Percentiles rank a stretch among this genome's conserved stretches.
phyloP scores from a whole-genome alignment of 805 yeast species.

The Schwanniomyces pseudopolymorphus region DNA sequence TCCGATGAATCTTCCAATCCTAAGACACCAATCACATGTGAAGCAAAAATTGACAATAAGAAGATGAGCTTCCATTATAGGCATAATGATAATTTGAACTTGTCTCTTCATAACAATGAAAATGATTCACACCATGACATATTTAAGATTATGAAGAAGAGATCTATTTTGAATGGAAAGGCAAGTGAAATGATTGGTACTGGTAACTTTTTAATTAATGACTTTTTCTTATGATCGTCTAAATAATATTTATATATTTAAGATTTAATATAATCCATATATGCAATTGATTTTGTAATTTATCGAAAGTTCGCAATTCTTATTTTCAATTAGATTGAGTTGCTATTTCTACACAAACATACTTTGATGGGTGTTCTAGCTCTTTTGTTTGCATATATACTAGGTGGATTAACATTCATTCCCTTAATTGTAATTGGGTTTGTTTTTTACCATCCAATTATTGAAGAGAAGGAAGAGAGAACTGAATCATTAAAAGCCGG shows the following conservation, averaged over 20 bases:
- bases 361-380: slow-evolving; percentile 9
- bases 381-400: slow-evolving; percentile 51
- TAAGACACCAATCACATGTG: slow-evolving; percentile 8
- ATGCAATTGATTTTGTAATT: background rate
- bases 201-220: slow-evolving; percentile 41
- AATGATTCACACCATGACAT: slow-evolving; percentile 23
- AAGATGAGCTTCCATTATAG: slow-evolving; percentile 40
- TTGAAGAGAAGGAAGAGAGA: slow-evolving; percentile 18
- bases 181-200: slow-evolving; percentile 46
- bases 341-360: background rate
- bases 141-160: slow-evolving; percentile 32
- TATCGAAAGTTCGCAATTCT: background rate
- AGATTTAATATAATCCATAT: background rate
- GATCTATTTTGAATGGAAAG: slow-evolving; percentile 37
- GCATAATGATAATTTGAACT: slow-evolving; percentile 34
- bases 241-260: slow-evolving; percentile 1
- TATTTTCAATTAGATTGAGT: background rate
- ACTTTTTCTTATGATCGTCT: slow-evolving; percentile 35
- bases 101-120: slow-evolving; percentile 23
- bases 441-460: slow-evolving; percentile 40
- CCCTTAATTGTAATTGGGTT: slow-evolving; percentile 51
- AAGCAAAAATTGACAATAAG: slow-evolving; percentile 7
- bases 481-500: slow-evolving; percentile 47
- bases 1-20: slow-evolving; percentile 5
- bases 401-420: slow-evolving; percentile 82